Evolutionary conservation across 805 yeast species (phyloP).

Genomic region (Spathaspora girioi): DNA sequence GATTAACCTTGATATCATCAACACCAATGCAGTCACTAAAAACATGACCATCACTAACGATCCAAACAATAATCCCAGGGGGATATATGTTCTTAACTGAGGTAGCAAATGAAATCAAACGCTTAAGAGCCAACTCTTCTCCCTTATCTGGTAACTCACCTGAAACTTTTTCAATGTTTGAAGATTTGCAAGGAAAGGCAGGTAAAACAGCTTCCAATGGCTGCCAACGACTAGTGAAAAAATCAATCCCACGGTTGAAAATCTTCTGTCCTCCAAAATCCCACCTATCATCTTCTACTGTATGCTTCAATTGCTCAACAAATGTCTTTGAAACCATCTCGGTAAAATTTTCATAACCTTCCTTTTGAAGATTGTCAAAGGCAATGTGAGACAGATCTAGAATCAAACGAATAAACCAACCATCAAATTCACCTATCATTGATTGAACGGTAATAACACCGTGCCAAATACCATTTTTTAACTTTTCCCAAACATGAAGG

Average conservation of each 20-base stretch:
- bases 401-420: conserved; percentile 30
- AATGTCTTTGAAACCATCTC: conserved; percentile 36
- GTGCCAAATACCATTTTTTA: conserved; percentile 10
- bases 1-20: conserved; percentile 51
- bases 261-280: conserved; percentile 38
- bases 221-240: conserved; percentile 46
- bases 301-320: conserved; percentile 45
- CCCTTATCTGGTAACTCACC: conserved; percentile 53
- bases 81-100: conserved; percentile 37
- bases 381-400: conserved; percentile 16
- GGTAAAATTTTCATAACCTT: conserved; percentile 8
- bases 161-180: conserved; percentile 51
- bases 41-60: conserved; percentile 64
- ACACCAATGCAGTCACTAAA: conserved; percentile 63
- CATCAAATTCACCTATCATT: conserved; percentile 21
- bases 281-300: conserved; percentile 49
- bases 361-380: conserved; percentile 4
- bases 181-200: conserved; percentile 63
- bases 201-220: conserved; percentile 57
- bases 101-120: conserved; percentile 28
- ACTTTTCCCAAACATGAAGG: conserved; percentile 18
- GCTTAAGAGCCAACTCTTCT: conserved; percentile 30
- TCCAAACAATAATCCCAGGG: conserved; percentile 53
- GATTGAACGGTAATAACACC: conserved; percentile 30
- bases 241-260: conserved; percentile 41